A percentile compares a stretch with the other conserved stretches of the same genome.
These are phyloP conservation scores for Fraxinus xanthoxyloides DNA, from an alignment of 305 asterid species.

Conservation along the genomic window DNA sequence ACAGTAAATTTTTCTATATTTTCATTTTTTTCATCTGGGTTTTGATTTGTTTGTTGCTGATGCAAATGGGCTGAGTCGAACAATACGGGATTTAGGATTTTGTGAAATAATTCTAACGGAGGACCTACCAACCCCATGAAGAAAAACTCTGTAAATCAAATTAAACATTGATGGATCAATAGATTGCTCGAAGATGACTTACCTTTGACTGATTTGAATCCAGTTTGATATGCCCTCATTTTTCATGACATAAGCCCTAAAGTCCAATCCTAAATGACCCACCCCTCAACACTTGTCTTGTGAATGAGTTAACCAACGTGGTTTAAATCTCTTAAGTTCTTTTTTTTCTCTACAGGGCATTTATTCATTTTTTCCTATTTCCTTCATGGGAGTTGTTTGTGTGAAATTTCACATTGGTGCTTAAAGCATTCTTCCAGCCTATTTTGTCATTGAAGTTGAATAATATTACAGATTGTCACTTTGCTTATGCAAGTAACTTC, in stretches of 20 bases:
- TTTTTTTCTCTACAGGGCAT: neutral
- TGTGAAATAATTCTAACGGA: neutral
- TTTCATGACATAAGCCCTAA: neutral
- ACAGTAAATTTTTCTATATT: neutral
- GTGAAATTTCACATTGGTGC: neutral
- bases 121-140: neutral
- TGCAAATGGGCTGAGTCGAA: neutral
- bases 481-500: neutral
- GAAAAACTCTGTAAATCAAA: conserved; percentile 7
- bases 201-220: neutral
- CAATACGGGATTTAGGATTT: neutral
- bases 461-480: too few species aligned
- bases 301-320: neutral
- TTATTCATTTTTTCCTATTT: neutral
- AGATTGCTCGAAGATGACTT: neutral
- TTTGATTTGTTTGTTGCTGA: neutral
- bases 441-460: neutral
- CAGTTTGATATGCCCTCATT: neutral
- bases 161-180: conserved; percentile 14
- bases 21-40: neutral
- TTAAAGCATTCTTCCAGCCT: neutral
- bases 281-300: neutral
- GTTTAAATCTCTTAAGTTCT: neutral
- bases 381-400: neutral
- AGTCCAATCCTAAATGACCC: neutral